Base-by-base conservation (phyloP, 1,284 basidiomycete species). In the Trichosporon asahii region DNA sequence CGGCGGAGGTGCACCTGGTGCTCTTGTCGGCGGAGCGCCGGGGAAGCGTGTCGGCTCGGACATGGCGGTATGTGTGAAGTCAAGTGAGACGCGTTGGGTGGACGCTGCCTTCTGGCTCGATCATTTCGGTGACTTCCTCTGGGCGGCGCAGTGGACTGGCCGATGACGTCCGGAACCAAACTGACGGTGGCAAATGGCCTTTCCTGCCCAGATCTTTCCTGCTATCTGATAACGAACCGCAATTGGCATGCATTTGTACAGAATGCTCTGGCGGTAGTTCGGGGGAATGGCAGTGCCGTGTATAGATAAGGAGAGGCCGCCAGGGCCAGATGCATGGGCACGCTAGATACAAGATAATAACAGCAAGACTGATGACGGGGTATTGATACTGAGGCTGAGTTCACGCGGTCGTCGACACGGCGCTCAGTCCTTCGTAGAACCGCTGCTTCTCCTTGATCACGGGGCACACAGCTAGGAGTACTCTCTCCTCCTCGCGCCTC, bases 401-500 rank as follows among this genome's bases (percentile, higher is more conserved):
- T 21, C 29, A 29, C 57, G 27, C 29, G 29, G 27, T 29, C 29
- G 29, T 31, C 29, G 57, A 11, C 57, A 60, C 27, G 2, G 57
- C 57, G 2, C 66, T 68, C 18, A 76, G 71, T 2, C 33, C 33
- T 68, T 75, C 74, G 40, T 65, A 76, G 65, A 73, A 74, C 14
- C 60, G 44, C 55, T 65, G 66, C 68, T 67, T 70, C 63, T 66
- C 69, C 21, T 66, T 55, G 40, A 76, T 76, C 37, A 74, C 69
- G 1, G 76, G 74, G 64, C 76, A 76, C 9, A 76, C 23, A 0
- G 76, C 74, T 33, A 73, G 70, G 18, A 70, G 33, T 7, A 74
- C 71, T 2, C 74, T 64, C 66, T 73, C 69, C 18, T 64, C 68
- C 35, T 70, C 64, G 18, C 57, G 29, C 7, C 66, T 31, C 64